Evolutionary conservation across 768 basidiomycete species (phyloP), one percentile per base, ranked within the genome.

Genomic region (Daedaleopsis nitida): DNA sequence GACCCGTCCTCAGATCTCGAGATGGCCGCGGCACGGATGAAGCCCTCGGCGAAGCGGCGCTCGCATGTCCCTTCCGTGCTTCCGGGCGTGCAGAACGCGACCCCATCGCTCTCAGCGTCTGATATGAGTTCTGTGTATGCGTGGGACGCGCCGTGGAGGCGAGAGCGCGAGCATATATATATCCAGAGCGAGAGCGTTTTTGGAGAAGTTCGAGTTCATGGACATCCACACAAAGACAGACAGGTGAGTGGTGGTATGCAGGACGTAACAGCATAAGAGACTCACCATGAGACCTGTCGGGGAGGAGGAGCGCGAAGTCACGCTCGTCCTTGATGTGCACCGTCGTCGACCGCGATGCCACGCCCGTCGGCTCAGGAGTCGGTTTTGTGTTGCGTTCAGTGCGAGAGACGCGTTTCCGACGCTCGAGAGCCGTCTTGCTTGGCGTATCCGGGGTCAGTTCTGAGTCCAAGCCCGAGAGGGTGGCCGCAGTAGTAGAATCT

Each of bases 281-380:
- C 63, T 34, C 43, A 78, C 78, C 79, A 19, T 74, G 75, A 0
- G 69, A 13, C 2, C 19, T 65, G 24, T 16, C 50, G 3, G 77
- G 79, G 13, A 79, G 58, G 32, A 79, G 64, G 45, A 80, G 60
- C 1, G 75, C 75, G 39, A 80, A 80, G 35, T 70, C 61, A 9
- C 67, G 63, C 17, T 53, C 65, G 37, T 61, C 67, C 5, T 37
- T 61, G 55, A 74, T 73, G 60, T 76, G 75, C 27, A 80, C 74
- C 0, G 77, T 80, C 6, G 76, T 79, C 24, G 66, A 61, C 7
- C 63, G 8, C 0, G 74, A 74, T 1, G 74, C 57, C 0, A 63
- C 57, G 1, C 76, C 78, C 1, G 78, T 80, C 3, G 79, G 78
- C 48, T 73, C 70, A 3, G 79, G 79, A 2, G 79, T 80, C 0